Percentiles rank a stretch among this genome's conserved stretches.
Conservation (phyloP, 331 rosid species). For the Phaseolus coccineus region DNA sequence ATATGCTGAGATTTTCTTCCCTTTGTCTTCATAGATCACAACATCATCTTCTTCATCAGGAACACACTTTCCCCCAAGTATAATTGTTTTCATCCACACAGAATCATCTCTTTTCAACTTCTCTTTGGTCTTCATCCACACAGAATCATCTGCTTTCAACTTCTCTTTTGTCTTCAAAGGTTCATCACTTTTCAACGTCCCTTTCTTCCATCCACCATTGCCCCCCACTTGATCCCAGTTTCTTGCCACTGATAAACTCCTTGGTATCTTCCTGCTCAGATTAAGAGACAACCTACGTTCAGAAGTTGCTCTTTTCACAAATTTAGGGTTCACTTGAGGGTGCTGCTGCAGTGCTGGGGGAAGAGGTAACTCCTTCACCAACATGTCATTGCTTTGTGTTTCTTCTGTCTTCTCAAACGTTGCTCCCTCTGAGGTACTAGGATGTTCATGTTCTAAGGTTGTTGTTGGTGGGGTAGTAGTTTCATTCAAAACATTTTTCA, state of each 20-base stretch:
- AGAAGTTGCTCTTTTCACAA: conserved; percentile 52
- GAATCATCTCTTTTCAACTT: conserved; percentile 57
- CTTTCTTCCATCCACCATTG: conserved; percentile 38
- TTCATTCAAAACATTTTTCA: neutral
- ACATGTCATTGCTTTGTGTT: neutral
- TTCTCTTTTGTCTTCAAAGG: conserved; percentile 64
- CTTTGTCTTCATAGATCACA: conserved; percentile 63
- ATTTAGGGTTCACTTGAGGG: neutral
- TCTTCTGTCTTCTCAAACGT: conserved; percentile 2
- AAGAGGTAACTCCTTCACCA: conserved; percentile 55
- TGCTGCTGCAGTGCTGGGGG: conserved; percentile 57
- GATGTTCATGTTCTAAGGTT: conserved; percentile 3
- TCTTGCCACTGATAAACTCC: conserved; percentile 61
- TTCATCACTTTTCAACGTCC: conserved; percentile 57
- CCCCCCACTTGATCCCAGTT: conserved; percentile 43
- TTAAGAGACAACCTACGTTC: conserved; percentile 51
- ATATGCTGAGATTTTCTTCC: conserved; percentile 73
- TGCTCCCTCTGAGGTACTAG: neutral
- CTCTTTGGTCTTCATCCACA: conserved; percentile 76
- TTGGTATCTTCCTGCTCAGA: conserved; percentile 54
- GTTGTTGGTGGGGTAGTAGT: neutral
- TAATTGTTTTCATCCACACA: conserved; percentile 85
- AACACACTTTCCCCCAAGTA: conserved; percentile 82
- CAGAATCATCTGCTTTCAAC: conserved; percentile 55
- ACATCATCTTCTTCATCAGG: conserved; percentile 66